These are phyloP conservation scores for Fusarium stilboides DNA, from an alignment of 2,329 filamentous ascomycete genomes.

Conservation along the genomic window DNA sequence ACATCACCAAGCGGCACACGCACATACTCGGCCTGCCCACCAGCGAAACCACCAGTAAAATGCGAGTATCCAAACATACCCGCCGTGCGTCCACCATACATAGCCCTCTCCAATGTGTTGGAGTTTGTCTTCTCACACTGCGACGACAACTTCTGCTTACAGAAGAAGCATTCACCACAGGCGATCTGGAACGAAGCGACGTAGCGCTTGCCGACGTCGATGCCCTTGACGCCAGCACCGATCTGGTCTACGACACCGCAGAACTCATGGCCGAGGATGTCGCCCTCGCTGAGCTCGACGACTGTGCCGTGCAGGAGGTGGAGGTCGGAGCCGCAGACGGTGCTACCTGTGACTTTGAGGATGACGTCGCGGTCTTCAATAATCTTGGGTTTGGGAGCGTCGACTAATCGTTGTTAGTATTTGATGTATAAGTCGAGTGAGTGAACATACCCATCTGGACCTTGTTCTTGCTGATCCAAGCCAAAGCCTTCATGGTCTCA, in stretches of 20 bases:
- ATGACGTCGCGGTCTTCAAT: conserved; percentile 84
- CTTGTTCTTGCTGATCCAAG: conserved; percentile 86
- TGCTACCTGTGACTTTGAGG: conserved; percentile 79
- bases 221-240: conserved; percentile 67
- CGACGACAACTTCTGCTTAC: conserved; percentile 82
- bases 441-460: conserved; percentile 73
- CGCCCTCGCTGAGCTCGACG: conserved; percentile 72
- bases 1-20: conserved; percentile 85
- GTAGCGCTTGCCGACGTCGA: conserved; percentile 76
- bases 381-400: conserved; percentile 79
- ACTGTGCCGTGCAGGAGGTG: conserved; percentile 71
- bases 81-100: conserved; percentile 85
- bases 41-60: conserved; percentile 89
- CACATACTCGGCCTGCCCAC: conserved; percentile 90
- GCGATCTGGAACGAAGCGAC: conserved; percentile 92
- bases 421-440: neutral
- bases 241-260: conserved; percentile 70
- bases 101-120: conserved; percentile 77
- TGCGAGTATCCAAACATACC: conserved; percentile 83
- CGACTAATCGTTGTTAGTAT: conserved; percentile 57
- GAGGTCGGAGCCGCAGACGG: conserved; percentile 72
- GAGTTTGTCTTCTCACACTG: conserved; percentile 86
- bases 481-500: conserved; percentile 83
- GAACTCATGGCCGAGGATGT: conserved; percentile 78
- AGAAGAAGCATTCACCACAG: conserved; percentile 80